Evolutionary conservation across 768 basidiomycete species (phyloP).

Genomic region (Russula virescens): DNA sequence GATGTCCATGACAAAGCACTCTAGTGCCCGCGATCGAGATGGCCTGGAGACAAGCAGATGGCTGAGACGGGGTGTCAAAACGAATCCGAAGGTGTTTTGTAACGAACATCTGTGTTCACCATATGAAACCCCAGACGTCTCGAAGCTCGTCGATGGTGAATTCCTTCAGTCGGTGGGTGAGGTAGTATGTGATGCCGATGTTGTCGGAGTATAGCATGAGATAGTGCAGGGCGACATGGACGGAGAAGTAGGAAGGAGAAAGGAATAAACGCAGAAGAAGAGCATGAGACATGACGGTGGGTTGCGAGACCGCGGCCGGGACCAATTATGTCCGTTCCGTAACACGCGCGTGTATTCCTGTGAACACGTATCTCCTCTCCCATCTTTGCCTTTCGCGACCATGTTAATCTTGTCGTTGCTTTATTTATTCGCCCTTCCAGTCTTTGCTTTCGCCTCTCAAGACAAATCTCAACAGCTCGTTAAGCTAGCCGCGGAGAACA

Average conservation of each 20-base stretch:
- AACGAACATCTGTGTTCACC: slow-evolving; percentile 39
- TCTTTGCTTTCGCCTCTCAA: slow-evolving; percentile 29
- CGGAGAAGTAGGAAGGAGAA: slow-evolving; percentile 87
- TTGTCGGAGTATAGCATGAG: slow-evolving; percentile 77
- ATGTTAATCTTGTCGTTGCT: slow-evolving; percentile 30
- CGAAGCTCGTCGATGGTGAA: slow-evolving; percentile 65
- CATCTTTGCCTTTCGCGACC: slow-evolving; percentile 1
- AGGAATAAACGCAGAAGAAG: slow-evolving; percentile 88
- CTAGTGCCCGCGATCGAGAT: slow-evolving; percentile 85
- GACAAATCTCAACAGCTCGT: slow-evolving; percentile 47
- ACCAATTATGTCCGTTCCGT: background rate
- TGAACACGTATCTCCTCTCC: slow-evolving; percentile 16
- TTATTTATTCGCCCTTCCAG: slow-evolving; percentile 33
- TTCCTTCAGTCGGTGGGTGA: slow-evolving; percentile 66
- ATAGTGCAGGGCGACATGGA: slow-evolving; percentile 90
- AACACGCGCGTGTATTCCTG: background rate
- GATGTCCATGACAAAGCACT: slow-evolving; percentile 87
- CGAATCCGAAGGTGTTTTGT: slow-evolving; percentile 31
- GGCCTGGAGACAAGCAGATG: slow-evolving; percentile 93
- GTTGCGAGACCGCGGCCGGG: background rate
- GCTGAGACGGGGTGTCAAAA: slow-evolving; percentile 40
- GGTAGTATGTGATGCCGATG: slow-evolving; percentile 88
- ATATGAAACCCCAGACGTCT: slow-evolving; percentile 88
- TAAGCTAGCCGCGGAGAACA: slow-evolving; percentile 60
- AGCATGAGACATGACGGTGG: slow-evolving; percentile 55